A percentile compares a stretch with the other conserved stretches of the same genome.
phyloP scores from a whole-genome alignment of 1,284 basidiomycete genomes.

The Takashimella koratensis region DNA sequence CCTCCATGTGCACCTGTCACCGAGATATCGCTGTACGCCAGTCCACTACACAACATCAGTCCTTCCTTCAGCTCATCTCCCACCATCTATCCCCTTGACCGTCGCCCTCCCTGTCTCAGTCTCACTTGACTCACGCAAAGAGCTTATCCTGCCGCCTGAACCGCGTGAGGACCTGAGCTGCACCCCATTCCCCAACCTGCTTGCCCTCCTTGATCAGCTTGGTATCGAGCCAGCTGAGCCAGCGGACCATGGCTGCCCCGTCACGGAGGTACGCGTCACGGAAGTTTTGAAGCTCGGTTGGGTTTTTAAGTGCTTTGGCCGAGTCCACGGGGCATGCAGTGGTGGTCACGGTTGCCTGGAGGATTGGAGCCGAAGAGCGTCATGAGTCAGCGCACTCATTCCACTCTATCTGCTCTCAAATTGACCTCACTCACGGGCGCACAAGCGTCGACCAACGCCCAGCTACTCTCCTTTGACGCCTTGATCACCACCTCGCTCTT shows the following conservation, averaged over 20 bases:
- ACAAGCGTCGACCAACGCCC: slow-evolving; percentile 39
- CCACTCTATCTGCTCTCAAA: not conserved
- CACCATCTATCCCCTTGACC: too few relatives aligned
- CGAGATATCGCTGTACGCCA: slow-evolving; percentile 92
- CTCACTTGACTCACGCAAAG: slow-evolving; percentile 56
- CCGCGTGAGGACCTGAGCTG: slow-evolving; percentile 74
- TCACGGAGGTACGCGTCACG: slow-evolving; percentile 82
- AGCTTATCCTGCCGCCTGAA: slow-evolving; percentile 69
- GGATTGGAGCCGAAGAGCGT: slow-evolving; percentile 6
- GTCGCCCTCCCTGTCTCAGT: not conserved
- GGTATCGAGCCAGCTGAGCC: slow-evolving; percentile 87
- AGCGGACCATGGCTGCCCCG: slow-evolving; percentile 81
- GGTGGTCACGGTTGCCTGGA: slow-evolving; percentile 30
- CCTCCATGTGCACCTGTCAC: slow-evolving; percentile 77
- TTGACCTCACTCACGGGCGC: slow-evolving; percentile 35
- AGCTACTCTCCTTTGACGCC: slow-evolving; percentile 36
- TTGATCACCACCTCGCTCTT: slow-evolving; percentile 23
- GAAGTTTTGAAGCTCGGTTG: slow-evolving; percentile 76
- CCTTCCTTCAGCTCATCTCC: not conserved
- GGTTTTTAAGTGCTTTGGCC: slow-evolving; percentile 85
- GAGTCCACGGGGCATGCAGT: slow-evolving; percentile 59
- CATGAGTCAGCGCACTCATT: not conserved
- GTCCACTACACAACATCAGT: slow-evolving; percentile 52
- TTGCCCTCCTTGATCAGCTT: slow-evolving; percentile 70
- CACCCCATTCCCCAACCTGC: slow-evolving; percentile 82